Evolutionary conservation across 139 green algal genomes (phyloP), one percentile per base, ranked within the genome.

Genomic region (Chlamydomonas applanata): DNA sequence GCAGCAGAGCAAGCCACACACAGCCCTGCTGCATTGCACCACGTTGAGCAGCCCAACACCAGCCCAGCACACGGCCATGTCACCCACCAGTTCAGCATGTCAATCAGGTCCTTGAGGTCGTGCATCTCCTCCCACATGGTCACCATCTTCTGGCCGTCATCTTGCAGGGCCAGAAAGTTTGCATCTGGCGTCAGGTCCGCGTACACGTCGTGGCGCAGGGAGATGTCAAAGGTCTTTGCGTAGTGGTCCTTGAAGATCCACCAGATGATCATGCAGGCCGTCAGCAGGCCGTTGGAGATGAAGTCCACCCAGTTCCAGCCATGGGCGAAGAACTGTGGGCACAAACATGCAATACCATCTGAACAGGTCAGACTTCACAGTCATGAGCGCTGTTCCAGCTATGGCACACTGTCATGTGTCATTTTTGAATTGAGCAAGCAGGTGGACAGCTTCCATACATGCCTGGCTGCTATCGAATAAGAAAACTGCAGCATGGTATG

Each of bases 301-400:
- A 92, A 77, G 71, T 93, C 87, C 52, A 94, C 80, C 82, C 88
- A 93, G 61, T 91, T 87, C 87, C 90, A 95, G 54, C 69, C 74
- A 34, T 30, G 76, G 16, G 66, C 46, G 56, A 93, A 89, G 53
- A 76, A 63, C 45, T 72, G 62, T 52, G 52, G 60, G 44, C 2
- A 27, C 62, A 70, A 40, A 17, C 24, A 27, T 27, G 9, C 24
- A 33, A 22, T 62, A 7, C 27, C 54, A 62, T 62, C 9, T n/a
- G n/a, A n/a, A n/a, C n/a, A n/a, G n/a, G n/a, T n/a, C n/a, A n/a
- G n/a, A n/a, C n/a, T n/a, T n/a, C n/a, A n/a, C n/a, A n/a, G n/a
- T n/a, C n/a, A n/a, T n/a, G n/a, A n/a, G n/a, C n/a, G n/a, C n/a
- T n/a, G n/a, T n/a, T n/a, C n/a, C n/a, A n/a, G n/a, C n/a, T n/a